Conservation (phyloP, 345 rosid genomes). For the Lenwebbia sp. region DNA sequence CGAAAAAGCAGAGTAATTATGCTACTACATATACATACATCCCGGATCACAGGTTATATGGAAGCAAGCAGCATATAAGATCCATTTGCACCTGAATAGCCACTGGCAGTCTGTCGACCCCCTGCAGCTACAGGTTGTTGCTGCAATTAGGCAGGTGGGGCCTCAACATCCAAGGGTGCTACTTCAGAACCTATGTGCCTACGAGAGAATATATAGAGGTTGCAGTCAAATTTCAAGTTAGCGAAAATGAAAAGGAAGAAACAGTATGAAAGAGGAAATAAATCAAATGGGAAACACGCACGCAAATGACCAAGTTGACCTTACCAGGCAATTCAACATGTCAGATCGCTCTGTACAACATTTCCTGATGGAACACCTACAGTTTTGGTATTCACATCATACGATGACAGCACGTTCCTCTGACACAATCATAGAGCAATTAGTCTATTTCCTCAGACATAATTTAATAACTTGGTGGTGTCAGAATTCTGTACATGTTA, state of each 20-base stretch:
- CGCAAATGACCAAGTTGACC: background rate
- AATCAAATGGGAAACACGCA: background rate
- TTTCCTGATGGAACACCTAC: background rate
- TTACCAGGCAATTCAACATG: background rate
- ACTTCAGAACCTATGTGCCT: background rate
- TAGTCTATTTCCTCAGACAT: background rate
- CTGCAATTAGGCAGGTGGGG: background rate
- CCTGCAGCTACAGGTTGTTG: background rate
- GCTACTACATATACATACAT: background rate
- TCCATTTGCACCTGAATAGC: background rate
- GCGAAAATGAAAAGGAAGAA: background rate
- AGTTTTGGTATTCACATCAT: conserved; percentile 1
- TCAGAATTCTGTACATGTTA: background rate
- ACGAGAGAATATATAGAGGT: background rate
- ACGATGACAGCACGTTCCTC: conserved; percentile 5
- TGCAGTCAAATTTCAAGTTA: background rate
- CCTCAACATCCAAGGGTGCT: background rate
- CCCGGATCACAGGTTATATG: background rate
- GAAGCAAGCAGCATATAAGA: background rate
- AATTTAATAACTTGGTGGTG: background rate
- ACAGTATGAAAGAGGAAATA: background rate
- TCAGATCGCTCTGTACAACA: background rate
- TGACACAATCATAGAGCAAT: background rate
- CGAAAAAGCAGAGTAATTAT: background rate
- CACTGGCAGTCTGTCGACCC: background rate